Evolutionary conservation across 2,329 filamentous ascomycete genomes (phyloP).

Genomic region (Calonectria crousiana): DNA sequence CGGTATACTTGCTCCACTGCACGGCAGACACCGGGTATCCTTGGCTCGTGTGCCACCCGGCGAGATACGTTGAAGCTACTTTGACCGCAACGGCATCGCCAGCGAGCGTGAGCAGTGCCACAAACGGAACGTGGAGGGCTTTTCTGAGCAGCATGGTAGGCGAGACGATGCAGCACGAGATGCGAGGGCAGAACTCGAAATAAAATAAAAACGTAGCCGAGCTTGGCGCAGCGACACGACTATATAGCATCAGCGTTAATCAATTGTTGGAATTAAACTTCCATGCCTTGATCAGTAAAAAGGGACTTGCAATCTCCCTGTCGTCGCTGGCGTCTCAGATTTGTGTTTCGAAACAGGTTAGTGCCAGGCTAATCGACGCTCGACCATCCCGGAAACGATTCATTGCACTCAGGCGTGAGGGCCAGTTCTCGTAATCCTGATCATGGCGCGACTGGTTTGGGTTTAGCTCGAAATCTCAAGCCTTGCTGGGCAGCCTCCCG

Average conservation of each 20-base stretch:
- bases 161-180: not conserved
- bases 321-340: not conserved
- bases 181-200: not conserved
- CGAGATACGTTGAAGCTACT: conserved; percentile 39
- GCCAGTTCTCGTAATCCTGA: not conserved
- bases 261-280: not conserved
- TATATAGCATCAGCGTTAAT: not conserved
- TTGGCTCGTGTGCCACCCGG: conserved; percentile 34
- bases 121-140: not conserved
- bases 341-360: not conserved
- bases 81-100: not conserved
- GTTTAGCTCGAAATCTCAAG: not conserved
- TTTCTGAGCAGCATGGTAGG: not conserved
- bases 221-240: not conserved
- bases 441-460: not conserved
- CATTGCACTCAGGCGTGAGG: not conserved
- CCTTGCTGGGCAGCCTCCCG: not conserved
- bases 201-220: not conserved
- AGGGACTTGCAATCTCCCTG: not conserved
- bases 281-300: not conserved
- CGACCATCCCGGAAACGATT: not conserved
- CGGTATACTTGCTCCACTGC: conserved; percentile 38
- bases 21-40: conserved; percentile 35
- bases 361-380: not conserved
- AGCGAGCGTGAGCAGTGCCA: not conserved